A percentile compares a stretch with the other conserved stretches of the same genome.
Conservation (phyloP, 2,329 filamentous ascomycete species). For the Hypoxylon sp. region DNA sequence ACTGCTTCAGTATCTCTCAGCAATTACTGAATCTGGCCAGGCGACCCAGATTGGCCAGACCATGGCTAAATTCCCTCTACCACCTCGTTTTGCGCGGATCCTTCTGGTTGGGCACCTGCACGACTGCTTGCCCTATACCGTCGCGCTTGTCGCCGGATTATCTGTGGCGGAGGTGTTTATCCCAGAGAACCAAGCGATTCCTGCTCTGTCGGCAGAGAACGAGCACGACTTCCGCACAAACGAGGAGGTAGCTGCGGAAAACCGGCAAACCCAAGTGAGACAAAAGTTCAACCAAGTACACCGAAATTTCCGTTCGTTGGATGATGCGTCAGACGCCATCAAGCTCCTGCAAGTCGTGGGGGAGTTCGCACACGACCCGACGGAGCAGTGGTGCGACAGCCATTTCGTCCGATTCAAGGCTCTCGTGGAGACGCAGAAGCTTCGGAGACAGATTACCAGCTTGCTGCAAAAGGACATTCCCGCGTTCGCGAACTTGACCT, state of each 20-base stretch:
- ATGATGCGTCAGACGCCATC: constrained; percentile 87
- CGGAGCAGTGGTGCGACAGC: constrained; percentile 79
- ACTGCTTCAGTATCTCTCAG: constrained; percentile 86
- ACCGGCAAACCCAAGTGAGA: constrained; percentile 73
- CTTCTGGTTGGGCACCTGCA: constrained; percentile 88
- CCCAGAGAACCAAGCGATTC: constrained; percentile 81
- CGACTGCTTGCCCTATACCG: constrained; percentile 84
- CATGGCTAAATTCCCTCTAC: constrained; percentile 89
- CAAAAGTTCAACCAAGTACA: constrained; percentile 77
- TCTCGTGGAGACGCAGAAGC: constrained; percentile 85
- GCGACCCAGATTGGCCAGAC: constrained; percentile 84
- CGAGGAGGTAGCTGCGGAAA: constrained; percentile 78
- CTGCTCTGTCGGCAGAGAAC: constrained; percentile 62
- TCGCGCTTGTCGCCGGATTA: constrained; percentile 88
- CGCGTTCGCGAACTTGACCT: constrained; percentile 68
- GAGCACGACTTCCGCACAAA: constrained; percentile 65
- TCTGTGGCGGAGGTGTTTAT: constrained; percentile 91
- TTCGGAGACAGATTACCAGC: constrained; percentile 84
- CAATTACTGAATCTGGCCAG: constrained; percentile 76
- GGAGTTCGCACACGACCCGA: constrained; percentile 81
- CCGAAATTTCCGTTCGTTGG: constrained; percentile 81
- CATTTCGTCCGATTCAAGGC: constrained; percentile 91
- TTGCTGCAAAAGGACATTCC: constrained; percentile 82
- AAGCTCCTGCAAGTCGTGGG: constrained; percentile 91
- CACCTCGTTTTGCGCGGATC: constrained; percentile 91